Evolutionary conservation across 495 filamentous ascomycete species (phyloP).

Genomic region (Podospora conica): DNA sequence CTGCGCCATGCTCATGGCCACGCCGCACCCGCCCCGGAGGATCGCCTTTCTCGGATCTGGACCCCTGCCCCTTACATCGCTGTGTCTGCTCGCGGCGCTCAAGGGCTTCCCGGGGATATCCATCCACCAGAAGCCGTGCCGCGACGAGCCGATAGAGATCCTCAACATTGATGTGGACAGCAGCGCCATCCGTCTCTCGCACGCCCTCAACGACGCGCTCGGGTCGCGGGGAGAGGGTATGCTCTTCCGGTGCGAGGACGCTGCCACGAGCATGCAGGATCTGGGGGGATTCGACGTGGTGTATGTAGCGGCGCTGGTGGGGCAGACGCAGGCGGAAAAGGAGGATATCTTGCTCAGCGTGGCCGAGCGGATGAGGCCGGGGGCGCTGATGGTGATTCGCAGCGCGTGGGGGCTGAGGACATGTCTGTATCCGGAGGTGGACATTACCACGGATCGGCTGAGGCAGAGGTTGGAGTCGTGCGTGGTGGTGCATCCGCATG

Average conservation of each 20-base stretch:
- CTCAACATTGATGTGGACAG: slow-evolving; percentile 23
- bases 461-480: slow-evolving; percentile 18
- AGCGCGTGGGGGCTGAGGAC: slow-evolving; percentile 25
- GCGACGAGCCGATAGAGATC: slow-evolving; percentile 2
- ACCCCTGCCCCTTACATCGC: slow-evolving; percentile 25
- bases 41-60: slow-evolving; percentile 30
- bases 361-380: slow-evolving; percentile 17
- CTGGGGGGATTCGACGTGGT: slow-evolving; percentile 26
- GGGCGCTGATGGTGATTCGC: slow-evolving; percentile 22
- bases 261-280: slow-evolving; percentile 3
- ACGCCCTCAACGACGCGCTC: slow-evolving; percentile 9
- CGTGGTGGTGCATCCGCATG: slow-evolving; percentile 24
- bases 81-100: slow-evolving; percentile 21
- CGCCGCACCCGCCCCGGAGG: slow-evolving; percentile 11
- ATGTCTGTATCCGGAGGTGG: slow-evolving; percentile 27
- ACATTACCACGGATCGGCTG: slow-evolving; percentile 17
- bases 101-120: slow-evolving; percentile 2
- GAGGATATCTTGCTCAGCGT: slow-evolving; percentile 23
- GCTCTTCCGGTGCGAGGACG: slow-evolving; percentile 26
- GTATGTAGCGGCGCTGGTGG: slow-evolving; percentile 28
- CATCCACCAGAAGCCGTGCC: not conserved
- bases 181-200: slow-evolving; percentile 19
- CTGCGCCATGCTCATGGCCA: slow-evolving; percentile 21
- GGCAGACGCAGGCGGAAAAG: slow-evolving; percentile 22
- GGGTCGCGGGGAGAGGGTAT: slow-evolving; percentile 20